Percentiles rank a stretch among this genome's conserved stretches.
Evolutionary conservation across 1,284 basidiomycete genomes (phyloP).

Genomic region (Jaminaea rosea): DNA sequence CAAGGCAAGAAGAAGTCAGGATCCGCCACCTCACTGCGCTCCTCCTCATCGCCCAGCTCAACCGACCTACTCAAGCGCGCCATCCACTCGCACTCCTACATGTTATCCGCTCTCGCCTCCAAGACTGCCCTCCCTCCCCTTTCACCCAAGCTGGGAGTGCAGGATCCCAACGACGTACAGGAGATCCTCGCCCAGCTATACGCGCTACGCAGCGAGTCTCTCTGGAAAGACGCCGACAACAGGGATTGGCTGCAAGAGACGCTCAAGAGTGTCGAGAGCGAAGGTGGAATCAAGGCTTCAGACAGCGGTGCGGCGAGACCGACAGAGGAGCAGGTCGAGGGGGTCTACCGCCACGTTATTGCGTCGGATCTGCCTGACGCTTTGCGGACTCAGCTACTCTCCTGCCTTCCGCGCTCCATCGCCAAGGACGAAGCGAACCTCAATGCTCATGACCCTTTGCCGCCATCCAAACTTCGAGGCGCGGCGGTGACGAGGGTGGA

Average conservation of each 20-base stretch:
- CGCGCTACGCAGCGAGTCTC: conserved; percentile 28
- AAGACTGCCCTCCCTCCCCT: conserved; percentile 25
- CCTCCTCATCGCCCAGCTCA: conserved; percentile 7
- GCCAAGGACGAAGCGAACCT: conserved; percentile 23
- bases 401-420: conserved; percentile 29
- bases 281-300: background rate
- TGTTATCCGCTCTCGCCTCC: conserved; percentile 29
- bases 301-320: background rate
- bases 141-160: conserved; percentile 14
- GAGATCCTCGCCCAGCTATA: conserved; percentile 39
- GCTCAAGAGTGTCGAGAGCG: conserved; percentile 11
- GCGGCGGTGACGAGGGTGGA: conserved; percentile 24
- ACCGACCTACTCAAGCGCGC: conserved; percentile 26
- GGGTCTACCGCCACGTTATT: conserved; percentile 41
- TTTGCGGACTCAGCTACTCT: conserved; percentile 32
- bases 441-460: conserved; percentile 41
- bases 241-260: conserved; percentile 26
- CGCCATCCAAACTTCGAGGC: conserved; percentile 17
- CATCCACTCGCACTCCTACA: conserved; percentile 31
- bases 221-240: conserved; percentile 38
- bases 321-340: conserved; percentile 4
- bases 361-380: conserved; percentile 42
- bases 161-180: conserved; percentile 2
- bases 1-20: background rate
- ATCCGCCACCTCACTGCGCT: background rate